Base-by-base conservation (phyloP, 2,329 filamentous ascomycete species). In the Paraphoma chrysanthemicola region DNA sequence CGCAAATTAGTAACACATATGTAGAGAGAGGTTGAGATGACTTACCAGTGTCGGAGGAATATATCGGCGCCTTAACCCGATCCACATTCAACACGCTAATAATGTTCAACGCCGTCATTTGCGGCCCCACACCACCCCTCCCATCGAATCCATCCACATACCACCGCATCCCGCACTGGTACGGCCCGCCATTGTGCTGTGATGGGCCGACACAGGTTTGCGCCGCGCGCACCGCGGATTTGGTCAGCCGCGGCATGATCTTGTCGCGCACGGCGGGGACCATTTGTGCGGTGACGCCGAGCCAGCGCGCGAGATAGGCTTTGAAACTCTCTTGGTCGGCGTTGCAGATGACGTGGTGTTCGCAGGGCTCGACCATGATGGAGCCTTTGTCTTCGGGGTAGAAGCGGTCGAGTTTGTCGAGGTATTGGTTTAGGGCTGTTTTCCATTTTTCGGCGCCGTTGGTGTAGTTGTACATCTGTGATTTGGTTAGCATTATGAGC, bases 101-200 rank as follows among this genome's bases (percentile, higher is more conserved):
- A 46, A 82, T 79, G 46, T 82, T 83, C 6, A 88, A 75, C 0
- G 83, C 84, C 47, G 79, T 81, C 83, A 87, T 85, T 72, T 86
- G 81, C 69, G 86, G 81, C 2, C 84, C 84, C 1, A 85, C 83
- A 7, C 85, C 84, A 10, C 71, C 69, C 1, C 72, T 74, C 4
- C 80, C 77, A 64, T 86, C 84, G 61, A 77, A 80, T 1, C 60
- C 67, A 6, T 67, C 58, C 16, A 67, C 72, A 50, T 68, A 75
- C 80, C 80, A 83, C 14, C 73, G 70, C 36, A 75, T 78, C 4
- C 80, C 80, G 64, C 81, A 83, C 33, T 64, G 62, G 41, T 68
- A 67, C 17, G 48, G 47, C 71, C 68, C 55, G 69, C 66, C 51
- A 39, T 36, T 75, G 74, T 28, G 78, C 71, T 30, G 77, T 67